Base-by-base conservation (phyloP, 345 rosid species). In the Ceriops decandra region DNA sequence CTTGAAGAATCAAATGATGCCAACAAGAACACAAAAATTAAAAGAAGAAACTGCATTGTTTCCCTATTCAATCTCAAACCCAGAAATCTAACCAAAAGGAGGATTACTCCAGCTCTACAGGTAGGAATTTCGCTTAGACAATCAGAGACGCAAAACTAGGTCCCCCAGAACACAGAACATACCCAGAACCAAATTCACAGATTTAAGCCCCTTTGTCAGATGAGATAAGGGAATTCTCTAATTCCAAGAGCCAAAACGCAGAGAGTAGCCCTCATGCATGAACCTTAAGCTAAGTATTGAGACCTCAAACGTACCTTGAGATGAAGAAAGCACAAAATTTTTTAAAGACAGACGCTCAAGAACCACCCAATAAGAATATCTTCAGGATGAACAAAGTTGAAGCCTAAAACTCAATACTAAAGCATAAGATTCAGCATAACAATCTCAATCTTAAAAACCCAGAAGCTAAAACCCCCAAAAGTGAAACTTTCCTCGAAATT, bases 331-430 rank as follows among this genome's bases (percentile, higher is more conserved):
- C 38, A 47, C 60, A 63, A 53, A 52, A 33, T 20, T 53, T 58
- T 24, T 53, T 42, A 42, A 51, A 42, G 64, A 69, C 65, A 49
- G 72, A 56, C 46, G 52, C 13, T 63, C 38, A 62, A 60, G 68
- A 56, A 24, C 54, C 62, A 30, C 26, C 54, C 59, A 16, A 31
- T 60, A 5, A 21, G 56, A 21, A 21, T 1, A 38, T 26, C 57
- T 64, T 22, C 59, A 22, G 26, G 59, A 8, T 10, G 30, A 56
- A 15, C 28, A 56, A 10, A n/a, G 1, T 56, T 24, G 31, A 67
- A 9, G 35, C 20, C 54, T 17, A 38, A 7, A 38, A 46, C 28
- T 53, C n/a, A 20, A 13, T 27, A 68, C 47, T 2, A 31, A 42
- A 68, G 47, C 31, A 21, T 2, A 56, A 56, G 22, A 22, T 5